Conservation (phyloP, 139 green algal species). For the Pleodorina starrii region DNA sequence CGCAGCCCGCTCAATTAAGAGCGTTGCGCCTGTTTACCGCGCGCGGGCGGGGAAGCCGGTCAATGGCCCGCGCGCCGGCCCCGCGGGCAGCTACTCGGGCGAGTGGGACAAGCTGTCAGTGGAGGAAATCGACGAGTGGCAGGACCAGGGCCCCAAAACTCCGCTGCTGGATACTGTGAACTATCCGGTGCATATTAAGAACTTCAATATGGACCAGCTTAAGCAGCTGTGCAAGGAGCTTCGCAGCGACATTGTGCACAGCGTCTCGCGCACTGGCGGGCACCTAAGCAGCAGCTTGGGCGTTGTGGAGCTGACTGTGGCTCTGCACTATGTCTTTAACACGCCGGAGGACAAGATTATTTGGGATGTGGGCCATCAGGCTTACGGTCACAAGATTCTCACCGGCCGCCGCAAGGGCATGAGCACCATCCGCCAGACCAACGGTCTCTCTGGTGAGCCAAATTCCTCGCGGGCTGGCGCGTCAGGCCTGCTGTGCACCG, state of each 20-base stretch:
- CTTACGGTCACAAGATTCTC: conserved; percentile 99
- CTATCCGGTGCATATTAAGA: conserved; percentile 98
- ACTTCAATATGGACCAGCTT: conserved; percentile 91
- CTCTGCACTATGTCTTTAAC: conserved; percentile 99
- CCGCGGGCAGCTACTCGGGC: conserved; percentile 33
- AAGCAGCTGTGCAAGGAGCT: conserved; percentile 97
- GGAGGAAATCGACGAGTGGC: conserved; percentile 88
- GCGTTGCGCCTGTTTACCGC: background rate
- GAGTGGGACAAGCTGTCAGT: conserved; percentile 79
- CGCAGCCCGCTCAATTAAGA: background rate
- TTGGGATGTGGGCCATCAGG: conserved; percentile 95
- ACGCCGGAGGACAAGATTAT: conserved; percentile 96
- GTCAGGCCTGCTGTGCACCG: no score
- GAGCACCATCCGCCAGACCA: conserved; percentile 92
- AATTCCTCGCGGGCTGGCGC: background rate
- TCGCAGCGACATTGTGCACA: conserved; percentile 95
- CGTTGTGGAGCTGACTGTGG: conserved; percentile 98
- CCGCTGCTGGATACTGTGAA: conserved; percentile 98
- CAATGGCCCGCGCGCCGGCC: background rate
- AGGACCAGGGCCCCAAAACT: conserved; percentile 82
- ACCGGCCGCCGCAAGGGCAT: conserved; percentile 93
- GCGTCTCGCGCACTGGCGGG: conserved; percentile 90
- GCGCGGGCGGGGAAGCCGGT: background rate
- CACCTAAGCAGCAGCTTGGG: conserved; percentile 96
- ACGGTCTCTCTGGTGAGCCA: conserved; percentile 89